A percentile compares a stretch with the other conserved stretches of the same genome.
These are phyloP conservation scores for Anacardium occidentale DNA, from an alignment of 345 rosid species.

Conservation along the genomic window DNA sequence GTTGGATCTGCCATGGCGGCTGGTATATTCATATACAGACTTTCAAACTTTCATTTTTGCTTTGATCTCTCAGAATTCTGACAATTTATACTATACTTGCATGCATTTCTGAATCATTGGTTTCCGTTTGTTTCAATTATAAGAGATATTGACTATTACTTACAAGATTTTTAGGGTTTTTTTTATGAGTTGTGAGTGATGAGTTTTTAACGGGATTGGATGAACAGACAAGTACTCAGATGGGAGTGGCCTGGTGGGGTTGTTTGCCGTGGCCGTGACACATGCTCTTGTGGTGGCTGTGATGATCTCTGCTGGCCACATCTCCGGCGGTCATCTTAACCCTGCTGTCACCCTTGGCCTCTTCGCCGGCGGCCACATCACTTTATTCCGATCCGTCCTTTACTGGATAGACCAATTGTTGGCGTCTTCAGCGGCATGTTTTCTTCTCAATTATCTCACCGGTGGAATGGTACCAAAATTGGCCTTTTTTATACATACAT, in stretches of 20 bases:
- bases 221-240: constrained; percentile 40
- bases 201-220: background rate
- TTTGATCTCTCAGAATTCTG: too few species aligned
- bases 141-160: too few species aligned
- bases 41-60: too few species aligned
- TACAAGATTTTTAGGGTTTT: too few species aligned
- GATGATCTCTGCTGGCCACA: constrained; percentile 85
- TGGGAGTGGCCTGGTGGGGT: constrained; percentile 51
- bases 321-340: constrained; percentile 92
- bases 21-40: constrained; percentile 32
- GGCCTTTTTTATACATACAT: too few species aligned
- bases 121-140: too few species aligned
- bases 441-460: constrained; percentile 81
- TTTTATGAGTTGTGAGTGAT: background rate
- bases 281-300: constrained; percentile 82
- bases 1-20: constrained; percentile 84
- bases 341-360: constrained; percentile 90
- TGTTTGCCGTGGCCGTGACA: constrained; percentile 75
- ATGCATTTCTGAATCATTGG: background rate
- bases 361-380: constrained; percentile 74
- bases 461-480: constrained; percentile 93
- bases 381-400: constrained; percentile 63
- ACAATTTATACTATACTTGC: background rate
- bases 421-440: constrained; percentile 73
- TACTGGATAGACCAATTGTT: constrained; percentile 75